A percentile compares a stretch with the other conserved stretches of the same genome.
Evolutionary conservation across 208 protist genomes (phyloP).

Genomic region (Crithidia bombi): DNA sequence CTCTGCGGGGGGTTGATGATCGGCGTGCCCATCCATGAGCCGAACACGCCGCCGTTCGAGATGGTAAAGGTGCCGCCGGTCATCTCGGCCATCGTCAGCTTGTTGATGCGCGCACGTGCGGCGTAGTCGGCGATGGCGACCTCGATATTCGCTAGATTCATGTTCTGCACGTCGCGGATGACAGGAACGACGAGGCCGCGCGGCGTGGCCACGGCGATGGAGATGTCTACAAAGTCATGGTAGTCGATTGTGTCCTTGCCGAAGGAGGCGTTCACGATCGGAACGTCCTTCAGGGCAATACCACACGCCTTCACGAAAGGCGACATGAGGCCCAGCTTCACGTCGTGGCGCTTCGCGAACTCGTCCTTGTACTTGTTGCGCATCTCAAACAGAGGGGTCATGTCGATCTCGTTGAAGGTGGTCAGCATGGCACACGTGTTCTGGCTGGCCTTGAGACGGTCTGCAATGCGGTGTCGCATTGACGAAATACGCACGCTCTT

Average conservation of each 20-base stretch:
- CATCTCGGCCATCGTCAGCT: slow-evolving; percentile 97
- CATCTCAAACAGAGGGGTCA: slow-evolving; percentile 95
- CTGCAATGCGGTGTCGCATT: slow-evolving; percentile 96
- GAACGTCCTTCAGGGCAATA: slow-evolving; percentile 96
- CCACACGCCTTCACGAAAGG: slow-evolving; percentile 97
- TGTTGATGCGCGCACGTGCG: slow-evolving; percentile 89
- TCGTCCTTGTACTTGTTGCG: slow-evolving; percentile 97
- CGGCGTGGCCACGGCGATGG: slow-evolving; percentile 97
- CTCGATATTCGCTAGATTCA: slow-evolving; percentile 97
- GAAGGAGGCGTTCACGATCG: slow-evolving; percentile 96
- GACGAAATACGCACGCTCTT: slow-evolving; percentile 93
- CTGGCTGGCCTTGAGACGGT: slow-evolving; percentile 98
- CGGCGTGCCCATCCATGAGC: slow-evolving; percentile 98
- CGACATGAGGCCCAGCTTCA: slow-evolving; percentile 99
- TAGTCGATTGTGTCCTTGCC: slow-evolving; percentile 97
- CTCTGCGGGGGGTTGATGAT: slow-evolving; percentile 99
- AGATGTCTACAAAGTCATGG: slow-evolving; percentile 98
- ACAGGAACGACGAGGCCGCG: slow-evolving; percentile 98
- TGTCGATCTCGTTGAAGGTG: slow-evolving; percentile 99
- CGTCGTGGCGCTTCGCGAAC: slow-evolving; percentile 97
- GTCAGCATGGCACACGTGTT: slow-evolving; percentile 99
- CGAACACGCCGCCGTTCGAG: slow-evolving; percentile 99
- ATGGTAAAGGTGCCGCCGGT: slow-evolving; percentile 99
- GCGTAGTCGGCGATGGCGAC: slow-evolving; percentile 93
- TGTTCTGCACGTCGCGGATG: slow-evolving; percentile 95